Percentiles rank a stretch among this genome's conserved stretches.
These are phyloP conservation scores for Leishmania mexicana DNA, from an alignment of 208 protist genomes.

Conservation along the genomic window DNA sequence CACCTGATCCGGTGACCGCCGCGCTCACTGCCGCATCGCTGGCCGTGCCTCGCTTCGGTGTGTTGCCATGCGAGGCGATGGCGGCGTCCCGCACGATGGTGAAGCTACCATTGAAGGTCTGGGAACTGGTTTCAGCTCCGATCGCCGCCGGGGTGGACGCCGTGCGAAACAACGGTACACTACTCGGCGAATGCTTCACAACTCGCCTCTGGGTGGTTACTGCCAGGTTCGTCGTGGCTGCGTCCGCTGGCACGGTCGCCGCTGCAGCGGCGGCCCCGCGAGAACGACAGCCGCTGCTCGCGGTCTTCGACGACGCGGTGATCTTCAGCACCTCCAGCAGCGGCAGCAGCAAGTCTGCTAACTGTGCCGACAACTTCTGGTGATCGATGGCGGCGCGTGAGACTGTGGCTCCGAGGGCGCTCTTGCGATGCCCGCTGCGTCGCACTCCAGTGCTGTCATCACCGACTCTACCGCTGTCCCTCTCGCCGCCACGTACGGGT, in stretches of 20 bases:
- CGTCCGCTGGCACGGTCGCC: neutral
- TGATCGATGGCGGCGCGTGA: conserved; percentile 31
- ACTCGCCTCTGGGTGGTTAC: conserved; percentile 4
- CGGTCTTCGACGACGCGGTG: neutral
- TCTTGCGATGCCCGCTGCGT: conserved; percentile 28
- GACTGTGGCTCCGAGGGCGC: conserved; percentile 22
- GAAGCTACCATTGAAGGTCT: neutral
- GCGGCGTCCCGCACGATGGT: neutral
- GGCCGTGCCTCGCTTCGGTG: neutral
- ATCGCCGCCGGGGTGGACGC: conserved; percentile 16
- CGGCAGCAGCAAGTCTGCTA: conserved; percentile 18
- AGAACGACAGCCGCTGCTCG: too few relatives aligned
- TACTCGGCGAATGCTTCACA: conserved; percentile 27
- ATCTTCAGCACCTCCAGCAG: conserved; percentile 18
- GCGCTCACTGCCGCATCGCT: neutral
- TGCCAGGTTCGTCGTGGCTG: neutral
- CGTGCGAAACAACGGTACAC: conserved; percentile 22
- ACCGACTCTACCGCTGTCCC: neutral
- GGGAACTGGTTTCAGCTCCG: neutral
- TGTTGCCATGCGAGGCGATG: conserved; percentile 3
- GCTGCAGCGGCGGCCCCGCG: neutral
- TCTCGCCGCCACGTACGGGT: neutral
- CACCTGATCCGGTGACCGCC: neutral
- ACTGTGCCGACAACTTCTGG: conserved; percentile 25
- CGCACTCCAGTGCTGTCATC: conserved; percentile 4